Evolutionary conservation across 805 yeast species (phyloP).

Genomic region (Saturnispora serradocipensis): DNA sequence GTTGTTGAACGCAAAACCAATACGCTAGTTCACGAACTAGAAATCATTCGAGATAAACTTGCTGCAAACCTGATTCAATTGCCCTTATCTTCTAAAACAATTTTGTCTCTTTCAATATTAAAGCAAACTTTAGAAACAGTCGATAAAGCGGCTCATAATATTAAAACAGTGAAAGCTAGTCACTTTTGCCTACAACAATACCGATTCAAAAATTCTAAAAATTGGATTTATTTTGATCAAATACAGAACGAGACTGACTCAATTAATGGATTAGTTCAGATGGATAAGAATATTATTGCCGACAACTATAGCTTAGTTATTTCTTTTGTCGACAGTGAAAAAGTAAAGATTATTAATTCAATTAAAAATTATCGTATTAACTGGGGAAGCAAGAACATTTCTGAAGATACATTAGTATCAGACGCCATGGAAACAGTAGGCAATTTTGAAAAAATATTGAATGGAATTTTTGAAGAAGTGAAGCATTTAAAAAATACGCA

Average conservation of each 20-base stretch:
- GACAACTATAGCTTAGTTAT: constrained; percentile 4
- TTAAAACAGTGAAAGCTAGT: constrained; percentile 24
- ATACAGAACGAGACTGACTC: constrained; percentile 35
- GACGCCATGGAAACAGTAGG: constrained; percentile 35
- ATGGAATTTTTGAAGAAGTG: constrained; percentile 10
- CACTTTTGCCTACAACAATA: constrained; percentile 26
- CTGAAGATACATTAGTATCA: constrained; percentile 33
- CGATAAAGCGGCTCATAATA: constrained; percentile 5
- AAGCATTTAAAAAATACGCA: constrained; percentile 27
- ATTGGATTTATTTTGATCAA: constrained; percentile 60
- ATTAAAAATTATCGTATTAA: background rate
- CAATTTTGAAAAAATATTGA: constrained; percentile 17
- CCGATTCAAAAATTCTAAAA: constrained; percentile 39
- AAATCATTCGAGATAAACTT: constrained; percentile 26
- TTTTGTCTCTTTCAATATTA: constrained; percentile 32
- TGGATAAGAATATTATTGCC: constrained; percentile 1
- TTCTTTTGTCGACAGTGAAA: constrained; percentile 6
- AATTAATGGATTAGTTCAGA: background rate
- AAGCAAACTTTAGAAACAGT: constrained; percentile 20
- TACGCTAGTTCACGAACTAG: constrained; percentile 26
- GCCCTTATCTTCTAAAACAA: constrained; percentile 31
- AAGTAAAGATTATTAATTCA: background rate
- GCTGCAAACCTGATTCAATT: constrained; percentile 30
- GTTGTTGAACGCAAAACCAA: constrained; percentile 27
- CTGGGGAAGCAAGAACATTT: constrained; percentile 28